Evolutionary conservation across 495 filamentous ascomycete genomes (phyloP), one percentile per base, ranked within the genome.

Genomic region (Amniculicola lignicola): DNA sequence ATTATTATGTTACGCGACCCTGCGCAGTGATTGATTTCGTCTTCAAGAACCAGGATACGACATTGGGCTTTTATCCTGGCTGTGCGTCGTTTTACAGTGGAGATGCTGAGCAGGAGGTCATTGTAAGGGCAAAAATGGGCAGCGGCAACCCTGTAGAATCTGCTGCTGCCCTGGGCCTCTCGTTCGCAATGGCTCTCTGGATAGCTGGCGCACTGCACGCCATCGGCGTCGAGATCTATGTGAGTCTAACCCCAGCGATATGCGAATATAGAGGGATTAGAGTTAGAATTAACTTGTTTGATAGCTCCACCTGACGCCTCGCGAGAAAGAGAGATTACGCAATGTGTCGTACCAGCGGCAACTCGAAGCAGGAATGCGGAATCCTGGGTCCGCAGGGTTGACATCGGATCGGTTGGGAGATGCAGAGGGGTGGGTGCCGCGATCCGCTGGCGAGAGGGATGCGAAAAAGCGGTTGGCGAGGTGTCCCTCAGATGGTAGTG

Each of bases 331-430:
- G 44, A 64, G 78, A 5, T 57, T 82, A 27, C 65, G 77, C 15
- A 63, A 69, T 19, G 67, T 79, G 1, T 75, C 69, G 7, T 82
- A 81, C 50, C 69, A 78, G 46, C 63, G 72, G 37, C 79, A 82
- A 60, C 35, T 80, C 19, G 75, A 77, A 58, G 69, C 69, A 0
- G 79, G 79, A 0, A 70, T 75, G 59, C 64, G 65, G 15, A 64
- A 75, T 39, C 72, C 79, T 0, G 79, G 77, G 2, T 70, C 65
- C 37, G 67, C 69, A 3, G 80, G 80, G 1, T 63, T 77, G 36
- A 77, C 72, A 12, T 59, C 55, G 3, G 72, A 80, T 51, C 67
- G 67, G 7, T 62, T 72, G 22, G 77, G 78, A 2, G 77, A 82
- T 57, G 69, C 69, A 0, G 48, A 59, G 31, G 27, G 21, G 2